Evolutionary conservation across 352 stramenopile genomes (phyloP).

Genomic region (Globisporangium uncinulatum): DNA sequence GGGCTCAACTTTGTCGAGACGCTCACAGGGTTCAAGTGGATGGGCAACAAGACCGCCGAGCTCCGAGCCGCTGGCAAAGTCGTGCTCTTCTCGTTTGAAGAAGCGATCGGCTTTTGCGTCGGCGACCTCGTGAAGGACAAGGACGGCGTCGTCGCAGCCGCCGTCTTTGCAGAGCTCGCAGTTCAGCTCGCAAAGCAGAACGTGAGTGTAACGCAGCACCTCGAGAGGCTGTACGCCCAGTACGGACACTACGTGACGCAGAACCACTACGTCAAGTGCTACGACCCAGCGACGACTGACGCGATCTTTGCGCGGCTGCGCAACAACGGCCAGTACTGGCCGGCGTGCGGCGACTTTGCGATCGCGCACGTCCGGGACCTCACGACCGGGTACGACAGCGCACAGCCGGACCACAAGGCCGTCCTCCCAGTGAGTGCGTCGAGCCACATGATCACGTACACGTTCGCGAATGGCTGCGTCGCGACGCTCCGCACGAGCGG

Average conservation of each 20-base stretch:
- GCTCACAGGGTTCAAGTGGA: conserved; percentile 99
- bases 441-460: conserved; percentile 97
- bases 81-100: conserved; percentile 97
- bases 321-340: conserved; percentile 87
- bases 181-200: conserved; percentile 57
- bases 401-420: conserved; percentile 84
- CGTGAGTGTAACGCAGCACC: conserved; percentile 61
- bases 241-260: conserved; percentile 97
- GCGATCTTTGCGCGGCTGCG: conserved; percentile 91
- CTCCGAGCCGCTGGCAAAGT: conserved; percentile 83
- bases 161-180: conserved; percentile 90
- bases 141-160: conserved; percentile 93
- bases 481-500: conserved; percentile 96
- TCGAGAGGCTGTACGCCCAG: conserved; percentile 87
- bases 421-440: conserved; percentile 90
- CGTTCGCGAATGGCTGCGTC: conserved; percentile 94
- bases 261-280: conserved; percentile 97
- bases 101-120: conserved; percentile 98
- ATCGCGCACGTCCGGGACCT: conserved; percentile 85
- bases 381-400: conserved; percentile 85
- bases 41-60: conserved; percentile 89
- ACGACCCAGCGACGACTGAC: conserved; percentile 84
- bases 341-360: conserved; percentile 70
- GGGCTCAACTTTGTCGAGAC: conserved; percentile 96
- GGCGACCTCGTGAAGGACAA: conserved; percentile 97